phyloP scores from a whole-genome alignment of 768 basidiomycete genomes.

The Boletus sp. region DNA sequence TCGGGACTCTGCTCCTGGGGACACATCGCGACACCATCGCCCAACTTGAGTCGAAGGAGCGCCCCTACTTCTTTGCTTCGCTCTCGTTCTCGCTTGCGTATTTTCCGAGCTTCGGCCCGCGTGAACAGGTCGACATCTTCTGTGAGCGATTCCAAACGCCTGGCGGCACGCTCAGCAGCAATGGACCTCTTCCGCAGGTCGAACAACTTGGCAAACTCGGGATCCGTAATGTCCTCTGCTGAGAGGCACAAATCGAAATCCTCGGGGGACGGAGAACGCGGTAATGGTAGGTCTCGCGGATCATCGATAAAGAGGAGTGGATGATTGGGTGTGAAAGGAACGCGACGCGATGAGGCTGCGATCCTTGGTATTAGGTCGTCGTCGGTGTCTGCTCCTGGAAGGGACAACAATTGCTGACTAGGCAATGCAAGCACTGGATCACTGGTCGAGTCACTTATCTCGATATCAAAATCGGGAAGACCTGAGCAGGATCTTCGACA shows the following conservation, averaged over 20 bases:
- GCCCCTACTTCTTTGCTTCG: slow-evolving; percentile 53
- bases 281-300: slow-evolving; percentile 36
- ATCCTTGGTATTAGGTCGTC: slow-evolving; percentile 39
- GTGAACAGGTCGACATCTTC: slow-evolving; percentile 38
- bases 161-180: slow-evolving; percentile 33
- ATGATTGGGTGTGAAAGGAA: slow-evolving; percentile 19
- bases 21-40: slow-evolving; percentile 23
- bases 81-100: slow-evolving; percentile 52
- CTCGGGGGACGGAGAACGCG: slow-evolving; percentile 45
- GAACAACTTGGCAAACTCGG: slow-evolving; percentile 39
- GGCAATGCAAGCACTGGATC: slow-evolving; percentile 19
- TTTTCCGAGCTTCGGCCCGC: slow-evolving; percentile 43
- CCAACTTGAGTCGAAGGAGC: slow-evolving; percentile 55
- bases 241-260: slow-evolving; percentile 38
- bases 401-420: slow-evolving; percentile 32
- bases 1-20: slow-evolving; percentile 28
- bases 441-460: slow-evolving; percentile 16
- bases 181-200: slow-evolving; percentile 40
- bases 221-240: slow-evolving; percentile 33
- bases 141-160: slow-evolving; percentile 31
- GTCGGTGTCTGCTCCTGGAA: slow-evolving; percentile 45
- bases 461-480: slow-evolving; percentile 32
- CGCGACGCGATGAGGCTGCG: neutral
- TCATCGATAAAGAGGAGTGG: slow-evolving; percentile 45
- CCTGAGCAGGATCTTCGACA: slow-evolving; percentile 27